Evolutionary conservation across 2,329 filamentous ascomycete genomes (phyloP).

Genomic region (Aspergillus aculeatus): DNA sequence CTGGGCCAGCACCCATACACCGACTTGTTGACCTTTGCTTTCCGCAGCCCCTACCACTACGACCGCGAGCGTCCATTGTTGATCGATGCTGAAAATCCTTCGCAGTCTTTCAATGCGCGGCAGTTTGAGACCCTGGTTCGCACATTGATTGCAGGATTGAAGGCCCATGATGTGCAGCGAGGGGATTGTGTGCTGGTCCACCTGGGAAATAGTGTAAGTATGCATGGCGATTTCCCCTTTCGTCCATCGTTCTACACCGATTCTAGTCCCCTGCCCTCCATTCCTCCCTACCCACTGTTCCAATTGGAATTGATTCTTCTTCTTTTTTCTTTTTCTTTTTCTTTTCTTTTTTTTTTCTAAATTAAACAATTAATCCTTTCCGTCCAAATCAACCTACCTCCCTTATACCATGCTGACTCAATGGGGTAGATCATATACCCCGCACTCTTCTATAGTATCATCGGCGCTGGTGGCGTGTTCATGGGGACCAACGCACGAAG

Average conservation of each 20-base stretch:
- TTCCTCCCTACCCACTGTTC: neutral
- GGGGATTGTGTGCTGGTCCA: conserved; percentile 47
- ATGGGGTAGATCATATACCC: conserved; percentile 38
- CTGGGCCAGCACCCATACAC: conserved; percentile 27
- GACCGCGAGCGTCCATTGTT: conserved; percentile 41
- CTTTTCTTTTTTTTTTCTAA: neutral
- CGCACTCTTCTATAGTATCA: conserved; percentile 39
- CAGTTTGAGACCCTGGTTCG: conserved; percentile 38
- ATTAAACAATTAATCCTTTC: neutral
- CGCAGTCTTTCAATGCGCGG: conserved; percentile 35
- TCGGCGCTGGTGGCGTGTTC: conserved; percentile 50
- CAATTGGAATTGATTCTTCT: neutral
- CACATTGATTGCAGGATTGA: conserved; percentile 43
- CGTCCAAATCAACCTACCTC: neutral
- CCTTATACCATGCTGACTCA: conserved; percentile 17
- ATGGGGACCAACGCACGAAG: conserved; percentile 54
- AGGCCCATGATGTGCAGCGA: conserved; percentile 36
- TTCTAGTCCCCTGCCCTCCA: conserved; percentile 3
- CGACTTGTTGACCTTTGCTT: conserved; percentile 45
- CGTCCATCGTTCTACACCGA: conserved; percentile 1
- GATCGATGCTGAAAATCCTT: conserved; percentile 43
- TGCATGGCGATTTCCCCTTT: neutral
- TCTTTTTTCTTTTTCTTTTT: neutral
- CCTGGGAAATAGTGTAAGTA: conserved; percentile 43
- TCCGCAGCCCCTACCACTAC: conserved; percentile 35